Percentiles rank a stretch among this genome's conserved stretches.
phyloP scores from a whole-genome alignment of 2,329 filamentous ascomycete genomes.

The Talaromyces islandicus region DNA sequence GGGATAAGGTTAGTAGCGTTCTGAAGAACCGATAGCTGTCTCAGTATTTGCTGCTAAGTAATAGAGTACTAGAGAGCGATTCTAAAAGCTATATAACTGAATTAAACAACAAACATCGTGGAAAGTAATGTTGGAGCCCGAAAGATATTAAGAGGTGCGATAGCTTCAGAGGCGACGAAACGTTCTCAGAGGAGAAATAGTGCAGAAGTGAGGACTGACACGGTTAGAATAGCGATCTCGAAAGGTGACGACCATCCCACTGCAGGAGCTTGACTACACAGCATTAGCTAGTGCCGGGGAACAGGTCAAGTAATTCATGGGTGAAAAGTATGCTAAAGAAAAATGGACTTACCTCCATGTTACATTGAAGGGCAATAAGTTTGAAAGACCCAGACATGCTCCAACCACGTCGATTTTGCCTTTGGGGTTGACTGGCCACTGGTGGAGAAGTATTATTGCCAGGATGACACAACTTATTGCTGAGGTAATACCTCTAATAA shows the following conservation, averaged over 20 bases:
- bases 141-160: conserved; percentile 44
- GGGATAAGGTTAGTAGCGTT: conserved; percentile 37
- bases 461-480: conserved; percentile 18
- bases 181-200: conserved; percentile 39
- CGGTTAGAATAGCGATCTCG: conserved; percentile 34
- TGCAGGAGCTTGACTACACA: conserved; percentile 36
- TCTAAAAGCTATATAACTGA: conserved; percentile 45
- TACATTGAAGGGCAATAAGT: conserved; percentile 46
- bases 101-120: conserved; percentile 39
- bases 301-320: neutral
- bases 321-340: neutral
- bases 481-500: conserved; percentile 12
- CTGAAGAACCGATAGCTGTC: conserved; percentile 36
- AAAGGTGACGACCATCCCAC: conserved; percentile 42
- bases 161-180: conserved; percentile 33
- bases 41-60: conserved; percentile 41
- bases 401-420: conserved; percentile 39
- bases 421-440: conserved; percentile 27
- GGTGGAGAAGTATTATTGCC: conserved; percentile 20
- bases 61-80: conserved; percentile 47
- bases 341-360: conserved; percentile 44
- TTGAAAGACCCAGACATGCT: conserved; percentile 31
- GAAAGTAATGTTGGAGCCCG: conserved; percentile 39
- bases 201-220: conserved; percentile 29
- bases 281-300: neutral